A percentile compares a stretch with the other conserved stretches of the same genome.
phyloP scores from a whole-genome alignment of 768 basidiomycete species.

The Hebeloma cylindrosporum region DNA sequence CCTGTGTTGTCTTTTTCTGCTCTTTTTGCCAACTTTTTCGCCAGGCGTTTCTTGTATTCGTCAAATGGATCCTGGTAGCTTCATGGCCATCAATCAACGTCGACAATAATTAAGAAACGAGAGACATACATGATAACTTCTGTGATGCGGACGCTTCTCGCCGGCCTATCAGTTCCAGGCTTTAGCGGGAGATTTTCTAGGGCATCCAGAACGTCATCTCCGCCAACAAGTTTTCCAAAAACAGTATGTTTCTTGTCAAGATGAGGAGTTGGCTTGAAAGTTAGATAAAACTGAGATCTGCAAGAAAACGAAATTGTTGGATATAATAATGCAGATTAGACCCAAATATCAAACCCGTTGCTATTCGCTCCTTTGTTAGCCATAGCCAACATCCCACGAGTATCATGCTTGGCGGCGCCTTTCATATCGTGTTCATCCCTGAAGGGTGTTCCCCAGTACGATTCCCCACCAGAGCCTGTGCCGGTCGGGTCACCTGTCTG shows the following conservation, averaged over 20 bases:
- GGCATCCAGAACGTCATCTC: slow-evolving; percentile 84
- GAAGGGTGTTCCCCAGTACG: slow-evolving; percentile 94
- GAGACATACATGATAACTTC: slow-evolving; percentile 78
- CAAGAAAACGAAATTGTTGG: slow-evolving; percentile 4
- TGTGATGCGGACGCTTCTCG: slow-evolving; percentile 82
- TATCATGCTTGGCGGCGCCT: slow-evolving; percentile 85
- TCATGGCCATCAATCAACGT: slow-evolving; percentile 1
- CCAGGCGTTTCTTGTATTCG: slow-evolving; percentile 81
- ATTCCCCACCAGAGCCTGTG: slow-evolving; percentile 90
- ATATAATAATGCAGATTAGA: neutral
- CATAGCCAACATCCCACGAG: slow-evolving; percentile 87
- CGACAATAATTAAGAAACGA: neutral
- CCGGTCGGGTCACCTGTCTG: slow-evolving; percentile 98
- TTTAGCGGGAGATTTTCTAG: slow-evolving; percentile 82
- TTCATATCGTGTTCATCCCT: slow-evolving; percentile 91
- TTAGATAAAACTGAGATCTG: slow-evolving; percentile 92
- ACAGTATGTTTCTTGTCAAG: slow-evolving; percentile 95
- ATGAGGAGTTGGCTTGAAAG: slow-evolving; percentile 80
- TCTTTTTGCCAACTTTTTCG: slow-evolving; percentile 70
- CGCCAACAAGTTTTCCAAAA: slow-evolving; percentile 96
- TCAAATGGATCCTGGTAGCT: slow-evolving; percentile 96
- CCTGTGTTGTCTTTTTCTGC: slow-evolving; percentile 40
- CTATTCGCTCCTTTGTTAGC: slow-evolving; percentile 92
- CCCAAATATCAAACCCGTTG: slow-evolving; percentile 57
- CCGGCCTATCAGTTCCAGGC: slow-evolving; percentile 83